Percentiles rank a stretch among this genome's conserved stretches.
Conservation (phyloP, 768 basidiomycete genomes). For the Mycena venus region DNA sequence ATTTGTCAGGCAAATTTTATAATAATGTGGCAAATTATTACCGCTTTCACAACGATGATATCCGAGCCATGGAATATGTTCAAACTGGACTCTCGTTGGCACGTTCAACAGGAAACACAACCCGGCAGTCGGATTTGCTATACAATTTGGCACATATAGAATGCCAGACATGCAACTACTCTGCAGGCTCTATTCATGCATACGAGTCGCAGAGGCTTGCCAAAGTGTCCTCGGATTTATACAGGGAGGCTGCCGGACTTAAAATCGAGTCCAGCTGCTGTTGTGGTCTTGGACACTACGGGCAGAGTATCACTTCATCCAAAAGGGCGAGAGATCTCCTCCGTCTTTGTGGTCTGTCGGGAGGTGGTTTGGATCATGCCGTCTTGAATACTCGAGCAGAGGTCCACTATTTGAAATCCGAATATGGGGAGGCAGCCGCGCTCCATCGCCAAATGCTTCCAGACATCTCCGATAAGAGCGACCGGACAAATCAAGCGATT, state of each 20-base stretch:
- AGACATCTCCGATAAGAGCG: not conserved
- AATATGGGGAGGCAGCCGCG: not conserved
- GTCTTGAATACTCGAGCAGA: not conserved
- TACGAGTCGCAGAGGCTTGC: not conserved
- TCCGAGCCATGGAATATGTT: not conserved
- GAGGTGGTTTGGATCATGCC: not conserved
- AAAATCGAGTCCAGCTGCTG: not conserved
- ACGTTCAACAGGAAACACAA: not conserved
- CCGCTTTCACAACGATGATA: not conserved
- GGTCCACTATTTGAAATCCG: not conserved
- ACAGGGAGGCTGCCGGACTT: not conserved
- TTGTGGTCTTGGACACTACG: not conserved
- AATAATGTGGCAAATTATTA: not conserved
- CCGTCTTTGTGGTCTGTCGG: not conserved
- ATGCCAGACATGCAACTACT: not conserved
- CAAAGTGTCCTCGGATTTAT: not conserved
- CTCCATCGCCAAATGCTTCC: not conserved
- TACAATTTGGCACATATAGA: not conserved
- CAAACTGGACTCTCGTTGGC: not conserved
- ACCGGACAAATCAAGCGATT: not conserved
- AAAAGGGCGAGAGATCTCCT: not conserved
- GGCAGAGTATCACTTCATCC: not conserved
- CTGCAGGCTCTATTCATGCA: not conserved
- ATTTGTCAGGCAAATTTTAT: not conserved
- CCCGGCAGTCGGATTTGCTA: not conserved